Percentiles rank a stretch among this genome's conserved stretches.
Evolutionary conservation across 1,284 basidiomycete species (phyloP).

Genomic region (Apiotrichum gracile): DNA sequence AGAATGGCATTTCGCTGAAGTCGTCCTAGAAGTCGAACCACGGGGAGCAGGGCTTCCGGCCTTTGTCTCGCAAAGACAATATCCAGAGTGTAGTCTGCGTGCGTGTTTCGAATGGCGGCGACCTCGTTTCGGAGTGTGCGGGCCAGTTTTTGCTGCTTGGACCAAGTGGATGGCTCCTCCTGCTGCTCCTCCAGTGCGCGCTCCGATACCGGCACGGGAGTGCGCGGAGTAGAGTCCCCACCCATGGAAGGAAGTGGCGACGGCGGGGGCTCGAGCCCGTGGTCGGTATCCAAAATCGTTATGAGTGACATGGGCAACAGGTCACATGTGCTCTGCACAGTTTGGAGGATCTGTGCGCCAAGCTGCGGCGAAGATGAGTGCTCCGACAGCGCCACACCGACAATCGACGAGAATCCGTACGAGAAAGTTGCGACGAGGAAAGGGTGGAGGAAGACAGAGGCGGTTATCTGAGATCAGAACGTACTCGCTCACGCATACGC

Average conservation of each 20-base stretch:
- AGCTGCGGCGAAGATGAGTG: constrained; percentile 25
- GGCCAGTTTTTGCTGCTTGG: constrained; percentile 21
- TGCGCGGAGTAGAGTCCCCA: too few relatives aligned
- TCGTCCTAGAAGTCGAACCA: constrained; percentile 24
- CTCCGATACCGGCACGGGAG: background rate
- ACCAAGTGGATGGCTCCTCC: background rate
- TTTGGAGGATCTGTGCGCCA: constrained; percentile 18
- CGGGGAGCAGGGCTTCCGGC: constrained; percentile 14
- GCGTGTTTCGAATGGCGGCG: constrained; percentile 12
- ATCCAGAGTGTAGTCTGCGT: constrained; percentile 23
- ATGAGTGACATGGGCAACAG: constrained; percentile 32
- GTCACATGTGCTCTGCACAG: constrained; percentile 20
- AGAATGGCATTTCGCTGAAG: constrained; percentile 38
- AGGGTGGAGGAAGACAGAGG: constrained; percentile 29
- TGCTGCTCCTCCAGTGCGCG: constrained; percentile 1
- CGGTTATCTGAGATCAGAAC: background rate
- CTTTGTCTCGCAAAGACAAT: constrained; percentile 16
- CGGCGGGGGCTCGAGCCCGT: too few relatives aligned
- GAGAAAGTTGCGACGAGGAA: constrained; percentile 42
- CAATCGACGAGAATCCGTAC: constrained; percentile 31
- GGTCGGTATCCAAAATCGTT: constrained; percentile 17
- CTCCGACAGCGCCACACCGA: constrained; percentile 25
- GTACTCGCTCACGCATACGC: background rate
- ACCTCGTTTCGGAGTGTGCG: constrained; percentile 22
- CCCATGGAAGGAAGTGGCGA: too few relatives aligned